Conservation (phyloP, 2,329 filamentous ascomycete genomes). For the Aureobasidium sp. region DNA sequence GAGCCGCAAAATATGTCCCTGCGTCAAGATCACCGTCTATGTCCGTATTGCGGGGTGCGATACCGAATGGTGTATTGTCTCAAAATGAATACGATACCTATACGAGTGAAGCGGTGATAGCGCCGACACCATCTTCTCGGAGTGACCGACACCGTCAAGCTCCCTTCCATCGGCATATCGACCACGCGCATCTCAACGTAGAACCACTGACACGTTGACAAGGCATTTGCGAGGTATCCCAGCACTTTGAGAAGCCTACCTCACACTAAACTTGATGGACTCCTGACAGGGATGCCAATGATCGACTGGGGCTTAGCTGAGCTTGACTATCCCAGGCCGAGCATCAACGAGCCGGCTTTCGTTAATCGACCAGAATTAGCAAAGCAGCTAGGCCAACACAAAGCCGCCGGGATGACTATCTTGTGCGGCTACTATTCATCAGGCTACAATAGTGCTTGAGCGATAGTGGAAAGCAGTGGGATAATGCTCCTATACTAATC, state of each 20-base stretch:
- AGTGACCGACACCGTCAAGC: too few species aligned
- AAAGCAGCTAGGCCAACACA: neutral
- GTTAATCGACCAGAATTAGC: neutral
- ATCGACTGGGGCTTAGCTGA: neutral
- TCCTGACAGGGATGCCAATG: too few species aligned
- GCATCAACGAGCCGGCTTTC: neutral
- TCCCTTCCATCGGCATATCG: too few species aligned
- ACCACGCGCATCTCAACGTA: too few species aligned
- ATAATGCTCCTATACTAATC: too few species aligned
- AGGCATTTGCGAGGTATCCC: neutral
- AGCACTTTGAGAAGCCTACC: neutral
- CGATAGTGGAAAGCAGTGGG: neutral
- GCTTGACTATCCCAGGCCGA: neutral
- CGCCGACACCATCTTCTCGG: too few species aligned
- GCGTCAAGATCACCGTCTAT: neutral
- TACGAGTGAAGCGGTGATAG: neutral
- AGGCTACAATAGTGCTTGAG: neutral
- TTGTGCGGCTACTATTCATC: neutral
- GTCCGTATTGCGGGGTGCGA: neutral
- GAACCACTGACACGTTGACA: neutral
- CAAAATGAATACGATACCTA: neutral
- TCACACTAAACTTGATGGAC: neutral
- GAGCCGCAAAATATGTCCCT: neutral
- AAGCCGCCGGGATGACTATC: neutral
- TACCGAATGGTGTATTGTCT: neutral